phyloP scores from a whole-genome alignment of 148 eudicot species.

The Polygonum maritimum region DNA sequence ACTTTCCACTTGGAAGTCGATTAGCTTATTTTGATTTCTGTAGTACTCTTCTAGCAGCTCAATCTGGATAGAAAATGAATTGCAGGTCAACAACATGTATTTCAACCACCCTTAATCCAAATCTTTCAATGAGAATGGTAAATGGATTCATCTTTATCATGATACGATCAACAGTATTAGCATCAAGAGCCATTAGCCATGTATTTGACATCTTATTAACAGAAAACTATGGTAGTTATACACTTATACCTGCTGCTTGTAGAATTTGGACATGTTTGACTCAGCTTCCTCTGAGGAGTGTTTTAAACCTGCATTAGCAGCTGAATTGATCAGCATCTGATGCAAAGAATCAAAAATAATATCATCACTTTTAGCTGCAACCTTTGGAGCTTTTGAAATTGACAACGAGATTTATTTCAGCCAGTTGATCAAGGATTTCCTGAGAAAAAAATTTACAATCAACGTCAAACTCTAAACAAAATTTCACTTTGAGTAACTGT shows the following conservation, averaged over 20 bases:
- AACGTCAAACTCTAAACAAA: background rate
- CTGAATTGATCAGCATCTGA: conserved; percentile 8
- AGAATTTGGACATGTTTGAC: conserved; percentile 19
- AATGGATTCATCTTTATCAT: background rate
- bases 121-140: background rate
- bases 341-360: conserved; percentile 14
- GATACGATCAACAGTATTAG: background rate
- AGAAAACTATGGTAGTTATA: background rate
- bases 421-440: conserved; percentile 26
- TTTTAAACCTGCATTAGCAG: conserved; percentile 12
- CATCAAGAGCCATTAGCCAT: background rate
- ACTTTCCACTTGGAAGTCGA: conserved; percentile 27
- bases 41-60: conserved; percentile 28
- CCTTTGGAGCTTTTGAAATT: conserved; percentile 22
- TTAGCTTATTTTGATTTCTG: conserved; percentile 28
- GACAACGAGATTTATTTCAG: conserved; percentile 27
- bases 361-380: conserved; percentile 16
- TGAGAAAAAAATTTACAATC: conserved; percentile 1
- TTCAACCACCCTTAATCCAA: background rate
- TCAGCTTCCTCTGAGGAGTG: conserved; percentile 12
- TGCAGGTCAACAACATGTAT: background rate
- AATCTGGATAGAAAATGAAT: conserved; percentile 11
- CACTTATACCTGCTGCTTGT: conserved; percentile 26
- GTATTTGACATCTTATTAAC: background rate
- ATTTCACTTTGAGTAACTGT: background rate